These are phyloP conservation scores for Ploettnerulaceae sp. DNA, from an alignment of 2,329 filamentous ascomycete genomes.

Conservation along the genomic window DNA sequence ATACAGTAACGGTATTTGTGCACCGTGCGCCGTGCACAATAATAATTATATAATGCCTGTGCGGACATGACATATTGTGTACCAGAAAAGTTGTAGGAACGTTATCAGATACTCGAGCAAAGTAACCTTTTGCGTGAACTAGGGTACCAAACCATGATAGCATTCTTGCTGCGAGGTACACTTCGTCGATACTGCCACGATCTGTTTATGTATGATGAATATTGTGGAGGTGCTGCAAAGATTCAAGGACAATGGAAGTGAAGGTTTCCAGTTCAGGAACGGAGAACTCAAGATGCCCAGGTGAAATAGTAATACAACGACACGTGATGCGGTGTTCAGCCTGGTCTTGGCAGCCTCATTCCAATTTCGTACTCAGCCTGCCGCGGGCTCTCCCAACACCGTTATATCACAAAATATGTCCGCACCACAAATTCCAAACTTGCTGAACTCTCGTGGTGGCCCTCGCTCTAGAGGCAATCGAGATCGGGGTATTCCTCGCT, in stretches of 20 bases:
- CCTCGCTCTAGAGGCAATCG: constrained; percentile 40
- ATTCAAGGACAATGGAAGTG: background rate
- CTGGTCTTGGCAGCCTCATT: constrained; percentile 3
- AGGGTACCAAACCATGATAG: too few species aligned
- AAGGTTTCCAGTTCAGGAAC: background rate
- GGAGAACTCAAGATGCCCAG: background rate
- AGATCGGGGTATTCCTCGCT: constrained; percentile 41
- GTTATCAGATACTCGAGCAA: too few species aligned
- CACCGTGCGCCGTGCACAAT: too few species aligned
- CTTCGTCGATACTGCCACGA: too few species aligned
- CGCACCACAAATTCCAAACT: constrained; percentile 71
- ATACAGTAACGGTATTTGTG: too few species aligned
- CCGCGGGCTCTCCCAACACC: background rate
- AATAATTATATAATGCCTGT: too few species aligned
- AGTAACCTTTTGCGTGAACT: too few species aligned
- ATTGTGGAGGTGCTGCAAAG: too few species aligned
- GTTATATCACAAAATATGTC: constrained; percentile 49
- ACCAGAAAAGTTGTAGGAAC: too few species aligned
- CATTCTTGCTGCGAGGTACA: too few species aligned
- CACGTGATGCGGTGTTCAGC: background rate
- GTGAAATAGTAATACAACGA: background rate
- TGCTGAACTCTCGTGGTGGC: constrained; percentile 52
- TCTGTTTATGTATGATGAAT: too few species aligned
- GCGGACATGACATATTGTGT: too few species aligned
- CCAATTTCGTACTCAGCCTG: background rate